Evolutionary conservation across 2,329 filamentous ascomycete genomes (phyloP).

Genomic region (Sarocladium brachiariae): DNA sequence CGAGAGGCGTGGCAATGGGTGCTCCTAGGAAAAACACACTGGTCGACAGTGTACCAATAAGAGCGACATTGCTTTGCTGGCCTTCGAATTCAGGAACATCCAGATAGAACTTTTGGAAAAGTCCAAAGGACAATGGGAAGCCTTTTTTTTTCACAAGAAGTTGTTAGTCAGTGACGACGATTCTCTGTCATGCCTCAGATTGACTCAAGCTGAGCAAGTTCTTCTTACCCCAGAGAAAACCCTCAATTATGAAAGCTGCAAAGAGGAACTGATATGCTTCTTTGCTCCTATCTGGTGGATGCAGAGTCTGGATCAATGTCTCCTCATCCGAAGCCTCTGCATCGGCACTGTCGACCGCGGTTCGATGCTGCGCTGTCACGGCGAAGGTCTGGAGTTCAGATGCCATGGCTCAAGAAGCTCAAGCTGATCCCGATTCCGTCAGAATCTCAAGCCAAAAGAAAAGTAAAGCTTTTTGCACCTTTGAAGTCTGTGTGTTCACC

Average conservation of each 20-base stretch:
- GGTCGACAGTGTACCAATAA: slow-evolving; percentile 22
- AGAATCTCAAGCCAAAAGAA: no score
- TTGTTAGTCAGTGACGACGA: no score
- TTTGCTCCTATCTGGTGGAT: slow-evolving; percentile 14
- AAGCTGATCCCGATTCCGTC: no score
- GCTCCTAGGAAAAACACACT: slow-evolving; percentile 27
- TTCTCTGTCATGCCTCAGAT: no score
- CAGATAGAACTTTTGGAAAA: slow-evolving; percentile 24
- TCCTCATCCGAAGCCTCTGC: slow-evolving; percentile 9
- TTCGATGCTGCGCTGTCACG: not conserved
- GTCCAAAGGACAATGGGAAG: slow-evolving; percentile 24
- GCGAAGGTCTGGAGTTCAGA: slow-evolving; percentile 1
- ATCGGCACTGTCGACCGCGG: slow-evolving; percentile 7
- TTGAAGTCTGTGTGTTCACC: not conserved
- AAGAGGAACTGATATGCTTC: slow-evolving; percentile 18
- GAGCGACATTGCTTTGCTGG: slow-evolving; percentile 16
- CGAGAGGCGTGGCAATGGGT: slow-evolving; percentile 25
- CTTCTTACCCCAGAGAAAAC: slow-evolving; percentile 18
- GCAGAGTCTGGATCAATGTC: slow-evolving; percentile 14
- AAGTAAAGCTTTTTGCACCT: not conserved
- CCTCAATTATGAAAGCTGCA: slow-evolving; percentile 18
- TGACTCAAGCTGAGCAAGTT: no score
- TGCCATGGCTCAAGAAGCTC: not conserved
- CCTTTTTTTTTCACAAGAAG: slow-evolving; percentile 11
- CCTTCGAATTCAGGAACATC: slow-evolving; percentile 20